Conservation (phyloP, 495 filamentous ascomycete species). For the Penicillium cataractarum region DNA sequence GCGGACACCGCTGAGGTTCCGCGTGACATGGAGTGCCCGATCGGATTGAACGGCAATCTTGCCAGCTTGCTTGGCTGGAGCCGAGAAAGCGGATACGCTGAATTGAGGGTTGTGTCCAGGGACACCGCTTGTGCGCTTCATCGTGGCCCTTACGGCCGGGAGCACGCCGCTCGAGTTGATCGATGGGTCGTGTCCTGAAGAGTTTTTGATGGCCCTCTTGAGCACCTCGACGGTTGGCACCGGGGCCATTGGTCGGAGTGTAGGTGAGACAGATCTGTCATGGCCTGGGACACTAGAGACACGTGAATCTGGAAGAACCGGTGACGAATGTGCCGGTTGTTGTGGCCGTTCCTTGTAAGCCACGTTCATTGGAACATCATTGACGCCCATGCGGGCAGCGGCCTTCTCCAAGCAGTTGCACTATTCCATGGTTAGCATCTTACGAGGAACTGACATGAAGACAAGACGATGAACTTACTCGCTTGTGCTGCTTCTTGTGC, state of each 20-base stretch:
- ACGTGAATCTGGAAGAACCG: conserved; percentile 17
- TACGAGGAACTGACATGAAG: neutral
- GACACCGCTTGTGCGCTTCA: conserved; percentile 6
- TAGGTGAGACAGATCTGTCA: conserved; percentile 11
- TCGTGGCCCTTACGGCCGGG: neutral
- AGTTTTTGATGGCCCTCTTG: conserved; percentile 12
- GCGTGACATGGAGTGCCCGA: neutral
- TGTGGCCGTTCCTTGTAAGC: conserved; percentile 17
- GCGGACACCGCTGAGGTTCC: conserved; percentile 5
- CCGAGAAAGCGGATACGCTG: neutral
- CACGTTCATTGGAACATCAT: conserved; percentile 21
- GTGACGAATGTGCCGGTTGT: conserved; percentile 1
- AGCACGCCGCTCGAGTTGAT: conserved; percentile 6
- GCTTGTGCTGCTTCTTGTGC: conserved; percentile 53
- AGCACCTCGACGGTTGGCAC: neutral
- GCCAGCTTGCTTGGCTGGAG: neutral
- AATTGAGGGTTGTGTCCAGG: neutral
- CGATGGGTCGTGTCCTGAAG: conserved; percentile 14
- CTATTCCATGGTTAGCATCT: conserved; percentile 33
- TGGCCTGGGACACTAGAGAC: conserved; percentile 19
- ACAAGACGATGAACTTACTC: conserved; percentile 33
- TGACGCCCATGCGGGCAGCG: conserved; percentile 29
- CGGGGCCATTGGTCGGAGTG: conserved; percentile 10
- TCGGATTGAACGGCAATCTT: neutral
- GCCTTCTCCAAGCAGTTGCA: conserved; percentile 52